Conservation (phyloP, 78 protist genomes). For the Chrysochromulina tobinii region DNA sequence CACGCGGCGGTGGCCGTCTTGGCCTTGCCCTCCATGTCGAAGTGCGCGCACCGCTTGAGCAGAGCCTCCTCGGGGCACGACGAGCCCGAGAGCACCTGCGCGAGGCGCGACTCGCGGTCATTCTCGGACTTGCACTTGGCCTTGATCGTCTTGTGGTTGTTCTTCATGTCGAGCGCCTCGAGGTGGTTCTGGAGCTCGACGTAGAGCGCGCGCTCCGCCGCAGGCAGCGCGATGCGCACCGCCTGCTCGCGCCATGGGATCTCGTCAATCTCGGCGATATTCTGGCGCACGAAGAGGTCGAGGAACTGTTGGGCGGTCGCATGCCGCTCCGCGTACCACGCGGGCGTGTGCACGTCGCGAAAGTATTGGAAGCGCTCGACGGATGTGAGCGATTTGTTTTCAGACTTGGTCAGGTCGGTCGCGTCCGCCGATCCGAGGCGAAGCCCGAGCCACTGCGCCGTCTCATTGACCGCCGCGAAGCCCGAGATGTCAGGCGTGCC, state of each 20-base stretch:
- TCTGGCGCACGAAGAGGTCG: constrained; percentile 44
- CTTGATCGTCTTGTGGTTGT: not conserved
- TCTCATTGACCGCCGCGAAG: constrained; percentile 16
- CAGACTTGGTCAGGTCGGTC: not conserved
- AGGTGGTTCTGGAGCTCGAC: constrained; percentile 32
- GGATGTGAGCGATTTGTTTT: not conserved
- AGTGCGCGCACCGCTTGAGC: constrained; percentile 19
- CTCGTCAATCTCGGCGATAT: constrained; percentile 59
- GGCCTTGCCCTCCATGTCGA: not conserved
- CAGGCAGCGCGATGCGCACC: not conserved
- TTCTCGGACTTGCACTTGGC: not conserved
- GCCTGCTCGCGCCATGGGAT: constrained; percentile 36
- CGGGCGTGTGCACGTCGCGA: not conserved
- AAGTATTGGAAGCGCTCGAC: not conserved
- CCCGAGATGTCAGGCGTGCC: constrained; percentile 37
- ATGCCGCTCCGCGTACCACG: constrained; percentile 10
- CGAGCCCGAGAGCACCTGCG: not conserved
- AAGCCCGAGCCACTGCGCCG: constrained; percentile 12
- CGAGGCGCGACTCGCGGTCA: constrained; percentile 41
- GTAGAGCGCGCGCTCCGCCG: constrained; percentile 32
- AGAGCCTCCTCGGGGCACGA: constrained; percentile 42
- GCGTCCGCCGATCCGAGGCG: constrained; percentile 21
- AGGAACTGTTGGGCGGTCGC: constrained; percentile 26
- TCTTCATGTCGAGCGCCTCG: constrained; percentile 2
- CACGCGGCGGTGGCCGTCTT: not conserved